Base-by-base conservation (phyloP, 768 basidiomycete genomes). In the Tricholoma terreum region DNA sequence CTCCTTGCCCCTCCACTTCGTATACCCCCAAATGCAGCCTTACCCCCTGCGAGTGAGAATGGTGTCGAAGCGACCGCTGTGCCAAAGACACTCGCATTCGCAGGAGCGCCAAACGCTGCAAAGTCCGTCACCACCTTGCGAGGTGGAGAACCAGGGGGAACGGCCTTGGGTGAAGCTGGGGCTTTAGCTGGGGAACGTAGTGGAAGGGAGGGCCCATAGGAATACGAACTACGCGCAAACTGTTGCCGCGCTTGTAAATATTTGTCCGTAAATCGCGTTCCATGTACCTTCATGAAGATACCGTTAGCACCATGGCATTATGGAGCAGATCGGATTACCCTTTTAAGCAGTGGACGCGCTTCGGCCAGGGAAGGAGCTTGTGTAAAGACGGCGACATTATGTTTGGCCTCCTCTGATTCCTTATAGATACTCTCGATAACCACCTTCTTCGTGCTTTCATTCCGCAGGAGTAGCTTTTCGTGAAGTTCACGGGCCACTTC, bases 241-340 rank as follows among this genome's bases (percentile, higher is more conserved):
- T 81, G 68, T 65, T 86, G 81, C 49, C 89, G 82, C 31, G 88
- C 85, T 63, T 86, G 83, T 24, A 95, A 82, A 71, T 98, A 98
- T 71, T 96, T 95, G 63, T 98, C 95, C 17, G 96, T 98, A 77
- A 98, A 96, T 3, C 96, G 89, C 40, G 93, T 92, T n/a, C 92
- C 93, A 50, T 87, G 85, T 48, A 97, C 90, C 94, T 97, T 68
- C 24, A 38, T 58, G 52, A 55, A 33, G 36, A 38, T 43, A 55
- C 31, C 50, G 42, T 62, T 43, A 48, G 60, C 50, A 57, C 34
- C 55, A 53, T 33, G 24, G 52, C 62, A 27, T 56, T 15, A 38
- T 48, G 43, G 61, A 56, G 40, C 38, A 31, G 36, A n/a, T 34
- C 52, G 57, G 14, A 45, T 58, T 67, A 94, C 95, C 76, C 87